A percentile compares a stretch with the other conserved stretches of the same genome.
These are phyloP conservation scores for Botryotinia narcissicola DNA, from an alignment of 2,329 filamentous ascomycete species.

Conservation along the genomic window DNA sequence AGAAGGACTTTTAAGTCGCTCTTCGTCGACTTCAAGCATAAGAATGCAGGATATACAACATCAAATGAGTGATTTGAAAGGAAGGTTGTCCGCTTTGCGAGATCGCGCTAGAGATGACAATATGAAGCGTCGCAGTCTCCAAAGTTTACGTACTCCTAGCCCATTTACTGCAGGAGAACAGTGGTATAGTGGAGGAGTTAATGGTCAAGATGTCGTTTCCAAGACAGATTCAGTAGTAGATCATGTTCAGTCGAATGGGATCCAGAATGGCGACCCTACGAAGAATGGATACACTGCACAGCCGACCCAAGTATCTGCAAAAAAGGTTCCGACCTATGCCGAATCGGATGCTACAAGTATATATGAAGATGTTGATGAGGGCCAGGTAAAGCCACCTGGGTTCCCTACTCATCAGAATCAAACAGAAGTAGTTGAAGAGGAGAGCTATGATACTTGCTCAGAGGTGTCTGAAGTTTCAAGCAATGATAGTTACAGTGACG, in stretches of 20 bases:
- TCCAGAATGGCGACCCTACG: conserved; percentile 1
- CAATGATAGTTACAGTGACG: conserved; percentile 41
- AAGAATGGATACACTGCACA: conserved; percentile 7
- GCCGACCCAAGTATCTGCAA: conserved; percentile 1
- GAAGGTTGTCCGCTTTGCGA: conserved; percentile 64
- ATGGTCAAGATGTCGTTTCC: conserved; percentile 28
- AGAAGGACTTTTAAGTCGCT: conserved; percentile 33
- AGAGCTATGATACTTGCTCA: conserved; percentile 28
- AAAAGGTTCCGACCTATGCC: conserved; percentile 25
- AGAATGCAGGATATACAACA: conserved; percentile 60
- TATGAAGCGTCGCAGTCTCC: conserved; percentile 59
- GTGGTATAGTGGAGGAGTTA: conserved; percentile 36
- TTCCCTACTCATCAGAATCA: not conserved
- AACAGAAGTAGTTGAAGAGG: conserved; percentile 26
- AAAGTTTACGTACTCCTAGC: conserved; percentile 59
- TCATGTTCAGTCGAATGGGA: conserved; percentile 30
- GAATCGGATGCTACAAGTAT: conserved; percentile 33
- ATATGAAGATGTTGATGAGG: conserved; percentile 36
- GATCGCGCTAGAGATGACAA: conserved; percentile 63
- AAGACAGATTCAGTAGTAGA: conserved; percentile 34
- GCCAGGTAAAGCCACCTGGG: conserved; percentile 7
- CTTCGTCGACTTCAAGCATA: conserved; percentile 37
- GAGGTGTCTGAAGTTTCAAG: conserved; percentile 8
- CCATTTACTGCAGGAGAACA: conserved; percentile 40
- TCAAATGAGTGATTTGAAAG: conserved; percentile 67